phyloP scores from a whole-genome alignment of 2,329 filamentous ascomycete species.

The Rutstroemia sp. region DNA sequence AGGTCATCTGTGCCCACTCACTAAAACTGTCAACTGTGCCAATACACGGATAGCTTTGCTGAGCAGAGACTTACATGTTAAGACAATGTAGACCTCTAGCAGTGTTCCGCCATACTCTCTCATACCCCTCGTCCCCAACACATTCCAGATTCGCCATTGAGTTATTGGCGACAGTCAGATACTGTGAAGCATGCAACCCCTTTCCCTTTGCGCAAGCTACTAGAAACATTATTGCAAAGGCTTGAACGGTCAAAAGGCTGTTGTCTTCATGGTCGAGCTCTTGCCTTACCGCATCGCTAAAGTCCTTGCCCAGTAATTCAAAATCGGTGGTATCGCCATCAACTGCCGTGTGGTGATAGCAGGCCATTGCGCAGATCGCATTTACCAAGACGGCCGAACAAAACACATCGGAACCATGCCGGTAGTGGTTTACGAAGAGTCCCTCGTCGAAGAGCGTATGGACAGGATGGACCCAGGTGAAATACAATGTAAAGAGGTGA shows the following conservation, averaged over 20 bases:
- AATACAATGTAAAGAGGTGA: conserved; percentile 30
- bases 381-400: conserved; percentile 29
- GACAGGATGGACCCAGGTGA: conserved; percentile 31
- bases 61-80: conserved; percentile 26
- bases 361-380: conserved; percentile 30
- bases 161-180: conserved; percentile 24
- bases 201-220: conserved; percentile 24
- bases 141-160: conserved; percentile 14
- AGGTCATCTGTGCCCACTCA: conserved; percentile 30
- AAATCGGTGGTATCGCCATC: conserved; percentile 22
- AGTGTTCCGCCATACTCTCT: conserved; percentile 25
- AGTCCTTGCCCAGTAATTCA: conserved; percentile 21
- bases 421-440: conserved; percentile 25
- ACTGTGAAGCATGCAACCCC: conserved; percentile 23
- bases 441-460: conserved; percentile 29
- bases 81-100: conserved; percentile 28
- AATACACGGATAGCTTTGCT: neutral
- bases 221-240: conserved; percentile 29
- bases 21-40: conserved; percentile 22
- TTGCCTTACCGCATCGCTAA: conserved; percentile 21
- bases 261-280: conserved; percentile 20
- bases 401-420: conserved; percentile 14
- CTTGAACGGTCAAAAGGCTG: conserved; percentile 25
- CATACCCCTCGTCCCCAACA: conserved; percentile 13
- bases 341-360: conserved; percentile 22